These are phyloP conservation scores for Vitis amurensis DNA, from an alignment of 164 flowering plant genomes.

Conservation along the genomic window DNA sequence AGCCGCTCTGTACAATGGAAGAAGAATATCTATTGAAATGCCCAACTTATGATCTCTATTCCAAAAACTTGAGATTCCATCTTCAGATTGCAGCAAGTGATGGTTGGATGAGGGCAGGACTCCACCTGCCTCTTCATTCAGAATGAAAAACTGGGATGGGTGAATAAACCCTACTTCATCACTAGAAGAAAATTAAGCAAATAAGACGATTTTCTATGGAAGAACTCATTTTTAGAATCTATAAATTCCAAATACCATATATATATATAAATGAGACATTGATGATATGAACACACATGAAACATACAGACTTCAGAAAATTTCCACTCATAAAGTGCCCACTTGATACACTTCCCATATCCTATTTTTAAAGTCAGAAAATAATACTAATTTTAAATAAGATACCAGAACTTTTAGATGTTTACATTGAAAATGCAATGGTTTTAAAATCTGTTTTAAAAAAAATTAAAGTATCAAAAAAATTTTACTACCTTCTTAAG, in stretches of 20 bases:
- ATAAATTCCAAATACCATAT: neutral
- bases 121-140: conserved; percentile 37
- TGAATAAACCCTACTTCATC: conserved; percentile 92
- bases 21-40: conserved; percentile 55
- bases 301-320: too few species aligned
- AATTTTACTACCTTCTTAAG: too few species aligned
- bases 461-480: too few species aligned
- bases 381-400: too few species aligned
- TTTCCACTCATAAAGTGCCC: too few species aligned
- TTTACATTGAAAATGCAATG: too few species aligned
- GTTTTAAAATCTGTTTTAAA: too few species aligned
- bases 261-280: too few species aligned
- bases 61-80: conserved; percentile 53
- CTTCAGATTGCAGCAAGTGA: conserved; percentile 1
- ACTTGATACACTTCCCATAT: too few species aligned
- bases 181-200: conserved; percentile 34
- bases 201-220: neutral
- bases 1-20: conserved; percentile 60
- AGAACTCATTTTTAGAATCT: neutral
- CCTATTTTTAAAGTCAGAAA: too few species aligned
- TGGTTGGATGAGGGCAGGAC: conserved; percentile 7
- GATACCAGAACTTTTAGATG: too few species aligned
- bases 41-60: conserved; percentile 77
- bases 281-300: too few species aligned
- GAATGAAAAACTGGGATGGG: conserved; percentile 64